These are phyloP conservation scores for Ganoderma lingzhi DNA, from an alignment of 1,284 basidiomycete genomes.

Conservation along the genomic window DNA sequence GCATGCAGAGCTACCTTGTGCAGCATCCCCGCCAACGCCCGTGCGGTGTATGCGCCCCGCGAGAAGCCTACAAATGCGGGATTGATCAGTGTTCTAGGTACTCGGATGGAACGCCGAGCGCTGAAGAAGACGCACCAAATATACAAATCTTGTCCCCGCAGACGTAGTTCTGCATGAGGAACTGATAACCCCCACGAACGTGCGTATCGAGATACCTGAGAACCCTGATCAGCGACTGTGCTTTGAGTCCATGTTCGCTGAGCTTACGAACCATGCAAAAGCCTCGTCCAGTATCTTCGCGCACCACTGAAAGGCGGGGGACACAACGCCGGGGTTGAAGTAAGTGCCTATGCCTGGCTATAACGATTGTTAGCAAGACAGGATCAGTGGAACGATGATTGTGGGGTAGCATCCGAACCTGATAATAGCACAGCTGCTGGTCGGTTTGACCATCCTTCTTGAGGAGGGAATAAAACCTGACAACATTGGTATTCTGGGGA, in stretches of 20 bases:
- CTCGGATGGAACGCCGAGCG: background rate
- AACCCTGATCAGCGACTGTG: background rate
- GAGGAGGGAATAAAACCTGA: constrained; percentile 49
- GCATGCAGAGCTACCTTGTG: constrained; percentile 38
- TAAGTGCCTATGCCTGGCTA: constrained; percentile 59
- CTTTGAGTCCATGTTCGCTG: background rate
- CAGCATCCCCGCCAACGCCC: constrained; percentile 56
- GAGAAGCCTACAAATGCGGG: constrained; percentile 40
- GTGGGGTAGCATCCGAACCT: constrained; percentile 36
- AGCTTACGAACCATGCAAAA: constrained; percentile 51
- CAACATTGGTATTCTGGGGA: constrained; percentile 49
- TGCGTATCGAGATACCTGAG: constrained; percentile 55
- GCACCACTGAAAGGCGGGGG: constrained; percentile 47
- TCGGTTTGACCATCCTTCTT: constrained; percentile 44
- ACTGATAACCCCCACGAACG: constrained; percentile 68
- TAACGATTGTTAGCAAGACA: constrained; percentile 7
- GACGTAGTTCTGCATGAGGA: constrained; percentile 69
- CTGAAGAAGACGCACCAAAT: constrained; percentile 50
- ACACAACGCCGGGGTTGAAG: constrained; percentile 48
- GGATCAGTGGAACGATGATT: background rate
- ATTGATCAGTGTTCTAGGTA: background rate
- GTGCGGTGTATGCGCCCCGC: constrained; percentile 58
- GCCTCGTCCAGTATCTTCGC: constrained; percentile 54
- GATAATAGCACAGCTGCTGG: constrained; percentile 52
- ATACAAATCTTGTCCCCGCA: constrained; percentile 60